These are phyloP conservation scores for Aspergillus sclerotialis DNA, from an alignment of 2,329 filamentous ascomycete species.

Conservation along the genomic window DNA sequence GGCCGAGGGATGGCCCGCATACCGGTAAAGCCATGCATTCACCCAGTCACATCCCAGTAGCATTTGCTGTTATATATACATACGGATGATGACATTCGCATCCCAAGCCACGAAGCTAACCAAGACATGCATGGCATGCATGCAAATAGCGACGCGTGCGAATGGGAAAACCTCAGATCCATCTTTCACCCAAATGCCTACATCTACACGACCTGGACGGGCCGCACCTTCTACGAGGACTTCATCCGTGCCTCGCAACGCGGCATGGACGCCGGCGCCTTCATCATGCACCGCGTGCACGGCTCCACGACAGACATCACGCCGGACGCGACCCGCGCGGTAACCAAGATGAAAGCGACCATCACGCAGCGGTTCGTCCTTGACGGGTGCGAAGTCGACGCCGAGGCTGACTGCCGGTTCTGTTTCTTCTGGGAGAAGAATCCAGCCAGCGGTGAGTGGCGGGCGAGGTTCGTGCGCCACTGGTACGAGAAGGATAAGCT, in stretches of 20 bases:
- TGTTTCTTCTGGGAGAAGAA: conserved; percentile 40
- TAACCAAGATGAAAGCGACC: too few species aligned
- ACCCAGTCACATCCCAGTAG: too few species aligned
- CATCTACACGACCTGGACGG: conserved; percentile 48
- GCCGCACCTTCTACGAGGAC: conserved; percentile 32
- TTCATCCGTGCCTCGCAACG: conserved; percentile 46
- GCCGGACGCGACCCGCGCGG: too few species aligned
- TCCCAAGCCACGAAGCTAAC: too few species aligned
- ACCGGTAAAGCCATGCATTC: too few species aligned
- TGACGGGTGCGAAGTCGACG: conserved; percentile 38
- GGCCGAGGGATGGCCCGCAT: conserved; percentile 45
- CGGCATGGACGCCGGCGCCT: conserved; percentile 46
- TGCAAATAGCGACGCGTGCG: conserved; percentile 37
- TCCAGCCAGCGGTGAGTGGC: conserved; percentile 31
- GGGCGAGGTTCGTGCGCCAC: conserved; percentile 39
- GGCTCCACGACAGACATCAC: conserved; percentile 40
- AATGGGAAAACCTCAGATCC: conserved; percentile 47
- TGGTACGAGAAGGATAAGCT: conserved; percentile 51
- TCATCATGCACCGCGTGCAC: conserved; percentile 51
- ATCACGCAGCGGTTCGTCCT: conserved; percentile 41
- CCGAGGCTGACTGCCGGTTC: conserved; percentile 43
- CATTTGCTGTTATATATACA: too few species aligned
- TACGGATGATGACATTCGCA: too few species aligned
- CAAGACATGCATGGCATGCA: conserved; percentile 8
- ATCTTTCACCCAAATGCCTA: conserved; percentile 45